Evolutionary conservation across 192 early-diverging fungal genomes (phyloP).

Genomic region (Umbelopsis sp.): DNA sequence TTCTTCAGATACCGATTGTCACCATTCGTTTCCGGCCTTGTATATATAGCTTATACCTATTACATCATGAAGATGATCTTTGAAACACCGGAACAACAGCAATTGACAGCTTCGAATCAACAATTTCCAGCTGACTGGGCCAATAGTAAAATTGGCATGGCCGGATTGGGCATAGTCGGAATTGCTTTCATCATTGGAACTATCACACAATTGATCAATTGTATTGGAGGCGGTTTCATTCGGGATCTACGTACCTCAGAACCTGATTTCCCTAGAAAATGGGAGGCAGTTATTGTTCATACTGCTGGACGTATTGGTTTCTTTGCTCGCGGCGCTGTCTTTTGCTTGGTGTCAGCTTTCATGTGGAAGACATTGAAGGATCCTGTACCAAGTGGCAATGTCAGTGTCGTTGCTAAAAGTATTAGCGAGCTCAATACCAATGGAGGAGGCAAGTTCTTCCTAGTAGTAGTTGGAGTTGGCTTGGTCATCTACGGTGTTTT

Average conservation of each 20-base stretch:
- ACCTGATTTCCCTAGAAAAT: slow-evolving; percentile 23
- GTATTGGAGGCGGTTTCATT: slow-evolving; percentile 41
- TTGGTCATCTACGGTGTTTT: slow-evolving; percentile 40
- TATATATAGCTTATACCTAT: slow-evolving; percentile 49
- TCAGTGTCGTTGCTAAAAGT: slow-evolving; percentile 36
- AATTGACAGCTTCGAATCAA: slow-evolving; percentile 32
- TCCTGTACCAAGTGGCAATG: slow-evolving; percentile 24
- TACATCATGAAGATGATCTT: slow-evolving; percentile 47
- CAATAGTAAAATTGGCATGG: slow-evolving; percentile 26
- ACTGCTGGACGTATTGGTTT: slow-evolving; percentile 47
- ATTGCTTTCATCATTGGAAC: slow-evolving; percentile 49
- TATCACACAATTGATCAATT: slow-evolving; percentile 48
- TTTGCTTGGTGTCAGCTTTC: slow-evolving; percentile 44
- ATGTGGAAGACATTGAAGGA: slow-evolving; percentile 33
- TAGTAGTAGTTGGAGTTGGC: slow-evolving; percentile 32
- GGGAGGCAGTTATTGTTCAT: slow-evolving; percentile 37
- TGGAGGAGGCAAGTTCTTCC: slow-evolving; percentile 33
- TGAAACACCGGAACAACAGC: slow-evolving; percentile 31
- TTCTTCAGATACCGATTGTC: slow-evolving; percentile 50
- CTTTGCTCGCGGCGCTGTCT: slow-evolving; percentile 45
- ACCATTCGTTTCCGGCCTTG: slow-evolving; percentile 48
- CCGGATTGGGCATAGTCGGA: slow-evolving; percentile 37
- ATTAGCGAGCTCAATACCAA: slow-evolving; percentile 31
- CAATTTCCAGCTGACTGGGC: slow-evolving; percentile 44
- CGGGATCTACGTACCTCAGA: slow-evolving; percentile 29